Percentiles rank a stretch among this genome's conserved stretches.
Conservation (phyloP, 805 yeast genomes). For the Candida xyloterini region DNA sequence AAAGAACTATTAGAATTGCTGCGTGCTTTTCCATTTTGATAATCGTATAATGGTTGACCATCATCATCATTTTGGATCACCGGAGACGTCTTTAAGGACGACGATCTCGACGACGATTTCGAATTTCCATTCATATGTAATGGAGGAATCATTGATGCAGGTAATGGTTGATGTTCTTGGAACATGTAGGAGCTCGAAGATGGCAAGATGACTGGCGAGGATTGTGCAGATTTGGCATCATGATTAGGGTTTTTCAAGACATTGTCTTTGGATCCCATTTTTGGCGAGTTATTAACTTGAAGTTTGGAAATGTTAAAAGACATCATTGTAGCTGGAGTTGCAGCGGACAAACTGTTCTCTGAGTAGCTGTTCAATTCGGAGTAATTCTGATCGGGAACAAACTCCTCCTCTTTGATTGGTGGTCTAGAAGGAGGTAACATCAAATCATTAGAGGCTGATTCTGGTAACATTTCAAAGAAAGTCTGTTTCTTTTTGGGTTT, state of each 20-base stretch:
- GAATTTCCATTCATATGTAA: conserved; percentile 8
- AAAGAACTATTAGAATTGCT: conserved; percentile 10
- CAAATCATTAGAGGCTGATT: conserved; percentile 31
- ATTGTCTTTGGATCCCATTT: conserved; percentile 24
- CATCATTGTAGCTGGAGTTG: conserved; percentile 34
- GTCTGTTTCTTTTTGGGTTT: conserved; percentile 13
- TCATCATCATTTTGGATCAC: conserved; percentile 14
- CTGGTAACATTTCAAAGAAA: conserved; percentile 31
- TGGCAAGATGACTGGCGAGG: conserved; percentile 38
- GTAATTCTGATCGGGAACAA: background rate
- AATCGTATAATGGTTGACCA: conserved; percentile 3
- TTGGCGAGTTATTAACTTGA: conserved; percentile 19
- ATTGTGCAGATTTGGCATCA: conserved; percentile 28
- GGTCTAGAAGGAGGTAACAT: conserved; percentile 28
- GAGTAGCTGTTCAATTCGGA: background rate
- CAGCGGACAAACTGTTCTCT: conserved; percentile 15
- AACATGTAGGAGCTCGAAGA: conserved; percentile 24
- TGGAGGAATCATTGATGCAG: conserved; percentile 8
- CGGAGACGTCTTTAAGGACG: conserved; percentile 20
- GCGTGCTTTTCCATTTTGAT: background rate
- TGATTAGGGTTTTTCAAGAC: conserved; percentile 34
- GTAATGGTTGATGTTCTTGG: conserved; percentile 14
- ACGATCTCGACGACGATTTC: conserved; percentile 9
- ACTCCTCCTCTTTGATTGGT: conserved; percentile 6
- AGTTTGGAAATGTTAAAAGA: conserved; percentile 22